Base-by-base conservation (phyloP, 345 rosid genomes). In the Dovyalis caffra region DNA sequence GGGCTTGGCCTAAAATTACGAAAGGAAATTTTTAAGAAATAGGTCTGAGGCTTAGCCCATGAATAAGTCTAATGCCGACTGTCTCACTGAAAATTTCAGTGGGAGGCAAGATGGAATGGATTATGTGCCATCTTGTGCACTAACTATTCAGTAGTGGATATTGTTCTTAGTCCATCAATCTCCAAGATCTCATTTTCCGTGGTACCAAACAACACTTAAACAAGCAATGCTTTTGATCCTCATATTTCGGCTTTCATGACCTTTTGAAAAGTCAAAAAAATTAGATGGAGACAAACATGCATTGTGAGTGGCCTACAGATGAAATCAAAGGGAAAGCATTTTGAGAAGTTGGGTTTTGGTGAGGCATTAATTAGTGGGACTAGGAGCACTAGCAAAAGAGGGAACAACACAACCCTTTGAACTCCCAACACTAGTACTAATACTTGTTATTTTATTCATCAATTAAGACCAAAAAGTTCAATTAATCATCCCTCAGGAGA, bases 271-370 rank as follows among this genome's bases (percentile, higher is more conserved):
- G 82, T 78, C 79, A 84, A 57, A 74, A 49, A 21, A 51, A 7
- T 72, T 70, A 71, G 80, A 78, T 64, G 74, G 84, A 70, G 77
- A 84, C 79, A 85, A 66, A 81, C 88, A 83, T 31, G 71, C n/a
- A n/a, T n/a, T n/a, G 83, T 73, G 77, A 88, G 86, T 87, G 90
- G 92, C 77, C 85, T 77, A 74, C 81, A 81, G 35, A 83, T 66
- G 81, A 78, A 82, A 76, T 79, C 76, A 83, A 80, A 56, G 35
- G 18, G 8, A 71, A 62, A 53, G 25, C 43, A 58, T 43, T 37
- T 63, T 43, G 37, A 78, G n/a, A 56, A 28, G 71, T 82, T 80
- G 85, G 76, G 66, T 64, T 77, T 73, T 76, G 74, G 79, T 66
- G 75, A 76, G 69, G 79, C 77, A 74, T 79, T 86, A 81, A 73